These are phyloP conservation scores for Wallemia hederae DNA, from an alignment of 1,284 basidiomycete genomes.

Conservation along the genomic window DNA sequence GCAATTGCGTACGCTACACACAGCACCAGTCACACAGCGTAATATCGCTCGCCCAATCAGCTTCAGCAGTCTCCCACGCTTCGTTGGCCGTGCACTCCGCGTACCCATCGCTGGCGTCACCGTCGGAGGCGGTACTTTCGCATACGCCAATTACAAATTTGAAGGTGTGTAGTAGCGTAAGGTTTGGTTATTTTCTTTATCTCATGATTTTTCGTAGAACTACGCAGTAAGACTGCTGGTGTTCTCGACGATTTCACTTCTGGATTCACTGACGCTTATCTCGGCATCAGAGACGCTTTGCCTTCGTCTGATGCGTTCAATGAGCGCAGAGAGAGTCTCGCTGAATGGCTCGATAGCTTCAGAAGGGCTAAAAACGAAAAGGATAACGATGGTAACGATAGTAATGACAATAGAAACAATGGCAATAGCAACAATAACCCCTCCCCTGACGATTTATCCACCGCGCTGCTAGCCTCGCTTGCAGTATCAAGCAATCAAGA, in stretches of 20 bases:
- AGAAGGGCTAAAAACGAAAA: neutral
- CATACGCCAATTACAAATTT: slow-evolving; percentile 76
- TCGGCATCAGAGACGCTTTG: neutral
- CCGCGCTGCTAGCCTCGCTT: slow-evolving; percentile 39
- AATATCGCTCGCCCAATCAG: neutral
- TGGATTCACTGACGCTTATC: slow-evolving; percentile 5
- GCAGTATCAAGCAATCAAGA: slow-evolving; percentile 19
- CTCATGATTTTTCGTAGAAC: slow-evolving; percentile 1
- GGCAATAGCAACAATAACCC: slow-evolving; percentile 22
- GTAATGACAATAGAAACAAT: neutral
- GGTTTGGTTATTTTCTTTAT: neutral
- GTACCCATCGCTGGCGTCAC: slow-evolving; percentile 59
- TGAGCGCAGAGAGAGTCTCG: neutral
- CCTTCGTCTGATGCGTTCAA: neutral
- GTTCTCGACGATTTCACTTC: slow-evolving; percentile 7
- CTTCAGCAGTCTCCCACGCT: slow-evolving; percentile 10
- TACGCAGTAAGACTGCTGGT: slow-evolving; percentile 7
- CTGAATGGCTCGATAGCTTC: neutral
- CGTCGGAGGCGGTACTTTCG: slow-evolving; percentile 59
- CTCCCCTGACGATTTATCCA: slow-evolving; percentile 40
- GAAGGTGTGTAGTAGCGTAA: slow-evolving; percentile 39
- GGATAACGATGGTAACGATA: neutral
- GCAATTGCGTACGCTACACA: too few relatives aligned
- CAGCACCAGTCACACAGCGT: too few relatives aligned
- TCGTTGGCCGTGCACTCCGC: slow-evolving; percentile 50